Conservation (phyloP, 148 eudicot genomes). For the Rhododendron griersonianum region DNA sequence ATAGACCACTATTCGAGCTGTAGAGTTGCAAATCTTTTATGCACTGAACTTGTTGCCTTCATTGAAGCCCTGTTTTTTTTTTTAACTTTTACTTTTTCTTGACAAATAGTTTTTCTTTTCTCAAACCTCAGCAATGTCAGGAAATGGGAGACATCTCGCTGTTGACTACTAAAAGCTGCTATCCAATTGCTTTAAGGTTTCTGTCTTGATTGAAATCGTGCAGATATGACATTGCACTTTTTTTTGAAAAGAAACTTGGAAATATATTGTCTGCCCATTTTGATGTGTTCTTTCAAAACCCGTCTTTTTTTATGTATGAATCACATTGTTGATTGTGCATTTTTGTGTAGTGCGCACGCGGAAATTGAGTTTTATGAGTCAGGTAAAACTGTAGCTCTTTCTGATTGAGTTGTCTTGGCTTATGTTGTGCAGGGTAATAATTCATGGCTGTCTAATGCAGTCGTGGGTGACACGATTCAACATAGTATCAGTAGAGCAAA, state of each 20-base stretch:
- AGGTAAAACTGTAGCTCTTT: neutral
- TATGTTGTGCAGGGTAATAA: slow-evolving; percentile 17
- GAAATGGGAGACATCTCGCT: neutral
- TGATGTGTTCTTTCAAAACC: neutral
- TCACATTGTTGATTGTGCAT: neutral
- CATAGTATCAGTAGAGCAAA: slow-evolving; percentile 17
- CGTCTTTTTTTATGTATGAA: neutral
- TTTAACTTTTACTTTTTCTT: neutral
- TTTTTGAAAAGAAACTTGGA: neutral
- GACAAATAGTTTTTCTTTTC: neutral
- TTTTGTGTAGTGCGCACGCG: neutral
- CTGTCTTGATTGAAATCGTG: neutral
- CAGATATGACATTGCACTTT: neutral
- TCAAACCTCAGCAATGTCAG: neutral
- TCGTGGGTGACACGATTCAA: slow-evolving; percentile 9
- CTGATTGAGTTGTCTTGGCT: neutral
- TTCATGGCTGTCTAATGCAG: slow-evolving; percentile 18
- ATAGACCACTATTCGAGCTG: no score
- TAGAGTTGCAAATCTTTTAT: neutral
- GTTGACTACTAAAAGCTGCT: neutral
- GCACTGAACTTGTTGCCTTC: neutral
- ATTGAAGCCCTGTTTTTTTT: neutral
- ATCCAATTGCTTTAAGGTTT: neutral
- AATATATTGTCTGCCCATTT: neutral
- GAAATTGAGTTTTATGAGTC: neutral